phyloP scores from a whole-genome alignment of 768 basidiomycete species.

The Amanita exitialis region DNA sequence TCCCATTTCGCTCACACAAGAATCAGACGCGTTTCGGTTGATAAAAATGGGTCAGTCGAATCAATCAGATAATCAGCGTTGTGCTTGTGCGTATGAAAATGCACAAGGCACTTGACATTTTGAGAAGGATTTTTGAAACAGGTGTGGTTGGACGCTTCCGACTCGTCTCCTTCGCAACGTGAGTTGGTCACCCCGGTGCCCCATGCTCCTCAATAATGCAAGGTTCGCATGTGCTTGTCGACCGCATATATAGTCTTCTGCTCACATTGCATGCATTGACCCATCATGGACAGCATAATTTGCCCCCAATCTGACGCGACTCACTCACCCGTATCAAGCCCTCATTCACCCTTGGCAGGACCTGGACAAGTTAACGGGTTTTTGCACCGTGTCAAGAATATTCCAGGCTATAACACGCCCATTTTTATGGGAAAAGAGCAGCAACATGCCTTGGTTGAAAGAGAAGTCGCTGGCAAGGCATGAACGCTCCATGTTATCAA shows the following conservation, averaged over 20 bases:
- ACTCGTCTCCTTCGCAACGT: too few species aligned
- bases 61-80: too few species aligned
- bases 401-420: slow-evolving; percentile 85
- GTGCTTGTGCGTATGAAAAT: too few species aligned
- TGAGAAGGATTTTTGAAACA: too few species aligned
- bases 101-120: too few species aligned
- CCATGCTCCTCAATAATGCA: too few species aligned
- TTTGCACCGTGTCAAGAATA: slow-evolving; percentile 58
- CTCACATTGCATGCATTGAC: too few species aligned
- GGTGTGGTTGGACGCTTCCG: too few species aligned
- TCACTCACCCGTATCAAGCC: neutral
- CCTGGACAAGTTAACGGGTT: slow-evolving; percentile 33
- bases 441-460: slow-evolving; percentile 73
- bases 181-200: too few species aligned
- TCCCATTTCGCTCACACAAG: too few species aligned
- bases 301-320: neutral
- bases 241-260: neutral
- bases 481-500: slow-evolving; percentile 10
- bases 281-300: neutral
- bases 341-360: slow-evolving; percentile 13
- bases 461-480: slow-evolving; percentile 69
- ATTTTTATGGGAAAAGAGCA: slow-evolving; percentile 90
- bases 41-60: too few species aligned
- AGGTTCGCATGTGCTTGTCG: neutral
- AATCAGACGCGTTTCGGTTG: too few species aligned